A percentile compares a stretch with the other conserved stretches of the same genome.
Evolutionary conservation across 192 early-diverging fungal genomes (phyloP).

Genomic region (Entomortierella lignicola): DNA sequence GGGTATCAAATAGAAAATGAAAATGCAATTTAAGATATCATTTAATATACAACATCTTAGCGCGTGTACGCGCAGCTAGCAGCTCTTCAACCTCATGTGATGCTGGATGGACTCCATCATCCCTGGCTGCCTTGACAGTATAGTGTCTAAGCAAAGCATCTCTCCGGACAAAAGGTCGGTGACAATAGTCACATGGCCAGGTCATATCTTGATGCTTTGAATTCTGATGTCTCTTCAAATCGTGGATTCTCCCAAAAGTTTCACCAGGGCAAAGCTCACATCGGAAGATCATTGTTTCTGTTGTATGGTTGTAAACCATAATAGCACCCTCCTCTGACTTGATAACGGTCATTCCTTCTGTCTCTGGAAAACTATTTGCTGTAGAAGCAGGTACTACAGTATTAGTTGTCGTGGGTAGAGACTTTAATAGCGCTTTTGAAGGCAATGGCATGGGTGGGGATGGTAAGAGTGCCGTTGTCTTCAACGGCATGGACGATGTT

Average conservation of each 20-base stretch:
- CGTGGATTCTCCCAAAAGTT: conserved; percentile 48
- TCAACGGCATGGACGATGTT: not conserved
- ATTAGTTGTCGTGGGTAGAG: not conserved
- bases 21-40: not conserved
- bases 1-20: not conserved
- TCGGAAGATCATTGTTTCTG: conserved; percentile 35
- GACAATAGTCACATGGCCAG: conserved; percentile 52
- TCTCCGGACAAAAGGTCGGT: conserved; percentile 47
- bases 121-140: conserved; percentile 51
- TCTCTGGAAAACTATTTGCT: conserved; percentile 10
- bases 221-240: conserved; percentile 45
- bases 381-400: not conserved
- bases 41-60: conserved; percentile 46
- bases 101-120: conserved; percentile 48
- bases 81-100: conserved; percentile 41
- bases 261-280: conserved; percentile 44
- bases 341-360: conserved; percentile 30
- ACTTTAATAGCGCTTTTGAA: too few species aligned
- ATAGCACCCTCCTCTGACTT: conserved; percentile 36
- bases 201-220: conserved; percentile 55
- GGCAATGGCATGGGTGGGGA: not conserved
- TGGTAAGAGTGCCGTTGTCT: too few species aligned
- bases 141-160: conserved; percentile 46
- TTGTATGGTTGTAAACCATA: conserved; percentile 41
- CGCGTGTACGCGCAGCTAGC: conserved; percentile 35